phyloP scores from a whole-genome alignment of 768 basidiomycete species.

The Pulveroboletus sp. region DNA sequence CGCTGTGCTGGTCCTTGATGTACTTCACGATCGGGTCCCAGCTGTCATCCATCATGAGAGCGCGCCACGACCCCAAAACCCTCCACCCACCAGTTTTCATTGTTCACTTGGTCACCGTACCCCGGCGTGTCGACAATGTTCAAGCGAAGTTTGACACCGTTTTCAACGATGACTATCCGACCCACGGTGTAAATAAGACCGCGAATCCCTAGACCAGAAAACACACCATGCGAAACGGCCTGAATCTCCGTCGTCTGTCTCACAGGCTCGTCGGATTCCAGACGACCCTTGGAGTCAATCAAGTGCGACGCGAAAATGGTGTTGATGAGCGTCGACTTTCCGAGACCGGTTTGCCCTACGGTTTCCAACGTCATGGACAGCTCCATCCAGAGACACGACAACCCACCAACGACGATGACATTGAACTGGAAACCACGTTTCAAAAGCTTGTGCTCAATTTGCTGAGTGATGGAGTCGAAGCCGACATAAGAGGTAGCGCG shows the following conservation, averaged over 20 bases:
- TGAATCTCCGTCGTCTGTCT: slow-evolving; percentile 97
- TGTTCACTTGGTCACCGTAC: slow-evolving; percentile 98
- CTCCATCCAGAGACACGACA: background rate
- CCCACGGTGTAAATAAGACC: slow-evolving; percentile 9
- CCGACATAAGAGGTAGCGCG: slow-evolving; percentile 92
- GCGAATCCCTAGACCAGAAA: background rate
- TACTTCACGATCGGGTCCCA: slow-evolving; percentile 99
- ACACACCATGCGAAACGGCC: slow-evolving; percentile 86
- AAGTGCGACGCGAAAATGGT: slow-evolving; percentile 99
- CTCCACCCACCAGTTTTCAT: slow-evolving; percentile 83
- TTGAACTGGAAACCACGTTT: slow-evolving; percentile 99
- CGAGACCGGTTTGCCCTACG: slow-evolving; percentile 92
- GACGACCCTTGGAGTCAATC: slow-evolving; percentile 94
- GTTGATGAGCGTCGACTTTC: slow-evolving; percentile 98
- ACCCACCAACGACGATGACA: slow-evolving; percentile 91
- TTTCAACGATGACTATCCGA: slow-evolving; percentile 83
- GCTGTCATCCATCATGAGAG: slow-evolving; percentile 39
- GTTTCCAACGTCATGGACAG: background rate
- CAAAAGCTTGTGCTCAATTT: slow-evolving; percentile 98
- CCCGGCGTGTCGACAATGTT: slow-evolving; percentile 99
- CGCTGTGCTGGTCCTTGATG: slow-evolving; percentile 99
- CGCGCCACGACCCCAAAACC: background rate
- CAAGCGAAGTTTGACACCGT: slow-evolving; percentile 88
- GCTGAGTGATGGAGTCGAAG: slow-evolving; percentile 95
- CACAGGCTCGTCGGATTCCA: slow-evolving; percentile 82